Percentiles rank a stretch among this genome's conserved stretches.
These are phyloP conservation scores for Henningerozyma blattae DNA, from an alignment of 805 yeast genomes.

Conservation along the genomic window DNA sequence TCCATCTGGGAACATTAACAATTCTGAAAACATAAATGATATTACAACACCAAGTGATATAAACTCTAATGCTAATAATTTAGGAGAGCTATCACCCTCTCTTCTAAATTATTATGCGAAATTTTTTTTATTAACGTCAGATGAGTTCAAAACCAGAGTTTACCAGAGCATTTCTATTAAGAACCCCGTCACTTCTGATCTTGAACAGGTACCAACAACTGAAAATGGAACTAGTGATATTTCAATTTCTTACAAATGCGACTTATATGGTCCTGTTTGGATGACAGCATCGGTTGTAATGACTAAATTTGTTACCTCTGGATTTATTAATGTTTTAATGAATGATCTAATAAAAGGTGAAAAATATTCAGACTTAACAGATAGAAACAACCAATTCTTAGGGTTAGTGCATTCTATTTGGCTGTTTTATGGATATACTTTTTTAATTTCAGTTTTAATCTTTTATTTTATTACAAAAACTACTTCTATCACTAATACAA, in stretches of 20 bases:
- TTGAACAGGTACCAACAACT: conserved; percentile 21
- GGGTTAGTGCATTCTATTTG: conserved; percentile 56
- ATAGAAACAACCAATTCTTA: conserved; percentile 48
- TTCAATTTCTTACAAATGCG: conserved; percentile 33
- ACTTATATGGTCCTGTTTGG: conserved; percentile 86
- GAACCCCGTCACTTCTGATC: conserved; percentile 14
- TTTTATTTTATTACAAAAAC: conserved; percentile 39
- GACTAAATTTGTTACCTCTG: conserved; percentile 61
- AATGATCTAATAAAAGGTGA: conserved; percentile 34
- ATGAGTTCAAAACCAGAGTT: conserved; percentile 7
- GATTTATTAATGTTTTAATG: conserved; percentile 55
- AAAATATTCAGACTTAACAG: conserved; percentile 26
- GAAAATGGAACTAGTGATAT: conserved; percentile 7
- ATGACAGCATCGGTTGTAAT: conserved; percentile 72
- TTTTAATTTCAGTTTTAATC: conserved; percentile 42
- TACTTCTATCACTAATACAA: too few relatives aligned
- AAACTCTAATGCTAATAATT: not conserved
- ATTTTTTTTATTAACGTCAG: conserved; percentile 12
- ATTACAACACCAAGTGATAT: not conserved
- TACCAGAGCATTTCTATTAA: conserved; percentile 4
- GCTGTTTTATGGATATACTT: conserved; percentile 66
- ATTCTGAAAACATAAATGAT: not conserved
- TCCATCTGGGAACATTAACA: too few relatives aligned
- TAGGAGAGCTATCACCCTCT: conserved; percentile 11
- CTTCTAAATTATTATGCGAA: conserved; percentile 16